phyloP scores from a whole-genome alignment of 148 eudicot genomes.

The Linanthus parryae region DNA sequence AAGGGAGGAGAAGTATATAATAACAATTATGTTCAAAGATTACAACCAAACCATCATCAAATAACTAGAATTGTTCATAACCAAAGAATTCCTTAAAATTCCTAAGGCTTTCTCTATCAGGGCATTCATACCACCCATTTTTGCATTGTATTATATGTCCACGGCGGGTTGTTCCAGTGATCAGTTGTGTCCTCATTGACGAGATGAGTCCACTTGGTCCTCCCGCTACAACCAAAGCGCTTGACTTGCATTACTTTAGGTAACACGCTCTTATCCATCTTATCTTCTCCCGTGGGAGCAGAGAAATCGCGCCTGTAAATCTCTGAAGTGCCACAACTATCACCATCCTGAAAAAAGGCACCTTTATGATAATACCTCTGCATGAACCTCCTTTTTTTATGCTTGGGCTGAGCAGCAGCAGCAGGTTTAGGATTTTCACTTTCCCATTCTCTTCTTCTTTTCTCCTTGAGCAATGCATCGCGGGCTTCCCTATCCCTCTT shows the following conservation, averaged over 20 bases:
- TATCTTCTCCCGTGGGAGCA: too few species aligned
- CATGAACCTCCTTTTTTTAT: constrained; percentile 88
- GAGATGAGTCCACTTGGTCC: constrained; percentile 96
- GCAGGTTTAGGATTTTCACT: constrained; percentile 59
- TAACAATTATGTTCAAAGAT: too few species aligned
- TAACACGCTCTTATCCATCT: too few species aligned
- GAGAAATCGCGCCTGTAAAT: constrained; percentile 67
- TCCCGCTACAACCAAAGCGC: constrained; percentile 90
- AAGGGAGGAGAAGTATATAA: too few species aligned
- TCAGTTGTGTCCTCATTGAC: constrained; percentile 91
- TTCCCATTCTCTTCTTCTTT: constrained; percentile 85
- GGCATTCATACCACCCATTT: too few species aligned
- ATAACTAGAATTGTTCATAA: too few species aligned
- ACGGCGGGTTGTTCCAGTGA: constrained; percentile 9
- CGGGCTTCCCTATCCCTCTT: constrained; percentile 84
- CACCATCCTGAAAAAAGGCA: constrained; percentile 70
- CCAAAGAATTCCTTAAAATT: too few species aligned
- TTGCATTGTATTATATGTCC: too few species aligned
- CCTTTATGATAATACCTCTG: constrained; percentile 92
- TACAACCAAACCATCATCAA: too few species aligned
- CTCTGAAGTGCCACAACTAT: constrained; percentile 39
- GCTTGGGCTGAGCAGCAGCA: constrained; percentile 32
- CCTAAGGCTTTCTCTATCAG: too few species aligned
- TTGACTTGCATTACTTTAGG: too few species aligned
- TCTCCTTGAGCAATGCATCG: constrained; percentile 74